phyloP scores from a whole-genome alignment of 345 rosid genomes.

The Populus deltoides region DNA sequence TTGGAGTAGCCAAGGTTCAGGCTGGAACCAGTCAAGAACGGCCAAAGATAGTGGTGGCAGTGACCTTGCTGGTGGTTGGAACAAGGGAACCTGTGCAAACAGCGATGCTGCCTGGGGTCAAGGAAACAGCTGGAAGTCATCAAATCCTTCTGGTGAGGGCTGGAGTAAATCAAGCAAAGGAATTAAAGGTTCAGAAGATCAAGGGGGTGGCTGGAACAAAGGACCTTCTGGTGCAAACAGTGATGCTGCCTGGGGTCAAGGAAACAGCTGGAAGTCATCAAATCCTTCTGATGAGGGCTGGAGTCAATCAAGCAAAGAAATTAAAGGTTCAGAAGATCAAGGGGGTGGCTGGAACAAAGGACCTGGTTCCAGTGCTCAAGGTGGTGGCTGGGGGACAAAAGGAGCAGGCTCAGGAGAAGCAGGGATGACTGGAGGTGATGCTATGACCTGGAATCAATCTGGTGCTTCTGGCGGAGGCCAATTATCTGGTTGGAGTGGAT shows the following conservation, averaged over 20 bases:
- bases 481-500: slow-evolving; percentile 20
- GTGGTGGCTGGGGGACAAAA: slow-evolving; percentile 21
- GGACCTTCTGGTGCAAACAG: not conserved
- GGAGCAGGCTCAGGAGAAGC: slow-evolving; percentile 12
- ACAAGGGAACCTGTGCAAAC: not conserved
- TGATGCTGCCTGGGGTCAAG: slow-evolving; percentile 11
- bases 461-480: slow-evolving; percentile 11
- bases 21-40: slow-evolving; percentile 8
- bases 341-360: slow-evolving; percentile 8
- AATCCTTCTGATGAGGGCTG: slow-evolving; percentile 3
- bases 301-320: not conserved
- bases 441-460: slow-evolving; percentile 25
- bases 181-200: not conserved
- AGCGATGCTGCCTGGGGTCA: slow-evolving; percentile 9
- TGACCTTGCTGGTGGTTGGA: slow-evolving; percentile 5
- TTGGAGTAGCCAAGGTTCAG: slow-evolving; percentile 32
- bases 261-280: slow-evolving; percentile 1
- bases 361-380: not conserved
- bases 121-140: slow-evolving; percentile 5
- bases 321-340: not conserved
- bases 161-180: not conserved
- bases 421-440: slow-evolving; percentile 8
- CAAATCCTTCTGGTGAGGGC: not conserved
- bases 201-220: slow-evolving; percentile 10
- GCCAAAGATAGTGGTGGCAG: not conserved